These are phyloP conservation scores for Cenchrus purpureus DNA, from an alignment of 176 grass and related monocot species.

Conservation along the genomic window DNA sequence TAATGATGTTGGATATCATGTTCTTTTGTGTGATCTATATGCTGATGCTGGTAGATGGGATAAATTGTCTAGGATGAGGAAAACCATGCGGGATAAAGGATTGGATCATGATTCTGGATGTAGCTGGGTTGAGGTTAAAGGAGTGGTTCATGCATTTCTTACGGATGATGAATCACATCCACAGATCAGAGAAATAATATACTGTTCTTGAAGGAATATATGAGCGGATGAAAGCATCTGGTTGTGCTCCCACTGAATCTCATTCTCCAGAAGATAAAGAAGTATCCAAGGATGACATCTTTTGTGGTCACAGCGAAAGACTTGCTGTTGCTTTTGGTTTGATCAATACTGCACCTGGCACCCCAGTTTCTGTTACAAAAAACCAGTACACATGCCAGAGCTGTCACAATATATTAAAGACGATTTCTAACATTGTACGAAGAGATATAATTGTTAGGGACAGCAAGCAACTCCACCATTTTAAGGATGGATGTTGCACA, in stretches of 20 bases:
- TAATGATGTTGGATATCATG: slow-evolving; percentile 72
- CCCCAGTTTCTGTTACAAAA: slow-evolving; percentile 79
- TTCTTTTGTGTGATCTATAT: slow-evolving; percentile 89
- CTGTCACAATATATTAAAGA: slow-evolving; percentile 73
- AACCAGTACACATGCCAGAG: slow-evolving; percentile 85
- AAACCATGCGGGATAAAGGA: slow-evolving; percentile 83
- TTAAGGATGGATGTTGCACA: slow-evolving; percentile 82
- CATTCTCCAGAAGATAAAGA: slow-evolving; percentile 52
- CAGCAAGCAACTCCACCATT: slow-evolving; percentile 78
- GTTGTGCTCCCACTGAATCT: slow-evolving; percentile 52
- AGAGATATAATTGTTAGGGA: slow-evolving; percentile 89
- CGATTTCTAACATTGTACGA: slow-evolving; percentile 70
- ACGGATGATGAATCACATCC: slow-evolving; percentile 83
- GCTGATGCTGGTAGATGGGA: slow-evolving; percentile 77
- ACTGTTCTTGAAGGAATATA: slow-evolving; percentile 72
- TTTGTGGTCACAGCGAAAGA: slow-evolving; percentile 94
- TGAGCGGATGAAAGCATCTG: slow-evolving; percentile 65
- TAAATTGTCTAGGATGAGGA: slow-evolving; percentile 75
- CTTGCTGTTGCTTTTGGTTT: slow-evolving; percentile 87
- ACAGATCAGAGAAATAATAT: slow-evolving; percentile 89
- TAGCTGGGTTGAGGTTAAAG: slow-evolving; percentile 95
- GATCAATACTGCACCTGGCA: slow-evolving; percentile 86
- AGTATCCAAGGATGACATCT: slow-evolving; percentile 72
- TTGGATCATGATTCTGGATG: slow-evolving; percentile 71
- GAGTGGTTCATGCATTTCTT: slow-evolving; percentile 90